Evolutionary conservation across 75 land plant species (phyloP).

Genomic region (Cupressus sempervirens): DNA sequence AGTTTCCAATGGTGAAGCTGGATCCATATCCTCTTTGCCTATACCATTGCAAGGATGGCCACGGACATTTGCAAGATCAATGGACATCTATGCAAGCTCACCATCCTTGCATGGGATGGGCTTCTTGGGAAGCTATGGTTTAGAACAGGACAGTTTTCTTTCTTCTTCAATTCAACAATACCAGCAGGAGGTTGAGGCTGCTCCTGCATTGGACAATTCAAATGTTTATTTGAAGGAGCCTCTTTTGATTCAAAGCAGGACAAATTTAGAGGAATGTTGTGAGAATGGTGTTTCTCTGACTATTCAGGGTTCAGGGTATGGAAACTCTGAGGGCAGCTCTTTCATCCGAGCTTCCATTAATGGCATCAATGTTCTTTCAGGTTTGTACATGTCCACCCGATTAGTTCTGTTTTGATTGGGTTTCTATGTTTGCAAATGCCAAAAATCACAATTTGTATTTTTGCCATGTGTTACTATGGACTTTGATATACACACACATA

Average conservation of each 20-base stretch:
- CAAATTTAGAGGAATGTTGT: background rate
- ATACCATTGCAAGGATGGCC: background rate
- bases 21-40: background rate
- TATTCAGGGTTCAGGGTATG: background rate
- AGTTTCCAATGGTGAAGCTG: background rate
- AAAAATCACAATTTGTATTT: too few species aligned
- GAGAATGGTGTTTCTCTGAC: background rate
- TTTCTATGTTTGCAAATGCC: background rate
- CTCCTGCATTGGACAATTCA: background rate
- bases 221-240: conserved; percentile 9
- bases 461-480: too few species aligned
- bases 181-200: background rate
- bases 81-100: background rate
- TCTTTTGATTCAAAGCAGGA: conserved; percentile 5
- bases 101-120: background rate
- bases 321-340: conserved; percentile 17
- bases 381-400: conserved; percentile 1
- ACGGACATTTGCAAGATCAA: background rate
- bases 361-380: conserved; percentile 46
- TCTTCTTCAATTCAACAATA: background rate
- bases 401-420: background rate
- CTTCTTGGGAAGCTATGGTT: background rate
- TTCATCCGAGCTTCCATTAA: conserved; percentile 26
- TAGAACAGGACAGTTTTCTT: background rate
- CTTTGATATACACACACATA: background rate